phyloP scores from a whole-genome alignment of 2,329 filamentous ascomycete species.

The Endoconidiophora laricicola region DNA sequence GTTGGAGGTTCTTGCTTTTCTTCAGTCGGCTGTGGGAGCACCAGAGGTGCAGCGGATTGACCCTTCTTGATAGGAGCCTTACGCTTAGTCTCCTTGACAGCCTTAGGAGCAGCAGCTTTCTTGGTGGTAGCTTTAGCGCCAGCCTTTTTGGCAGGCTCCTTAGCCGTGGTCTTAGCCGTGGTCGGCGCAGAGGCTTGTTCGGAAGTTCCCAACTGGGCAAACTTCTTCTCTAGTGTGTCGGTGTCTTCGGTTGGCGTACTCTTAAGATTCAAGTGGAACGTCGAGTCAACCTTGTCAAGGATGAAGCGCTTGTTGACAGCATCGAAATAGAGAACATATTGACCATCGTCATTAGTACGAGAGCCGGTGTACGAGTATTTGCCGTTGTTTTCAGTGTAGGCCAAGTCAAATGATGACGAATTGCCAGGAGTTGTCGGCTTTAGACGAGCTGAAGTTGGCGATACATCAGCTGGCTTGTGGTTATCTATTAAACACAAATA shows the following conservation, averaged over 20 bases:
- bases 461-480: constrained; percentile 39
- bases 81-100: constrained; percentile 19
- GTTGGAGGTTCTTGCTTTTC: constrained; percentile 13
- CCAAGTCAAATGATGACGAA: constrained; percentile 38
- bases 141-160: constrained; percentile 7
- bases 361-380: constrained; percentile 45
- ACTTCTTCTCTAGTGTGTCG: constrained; percentile 44
- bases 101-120: constrained; percentile 17
- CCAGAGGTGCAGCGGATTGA: constrained; percentile 23
- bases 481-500: constrained; percentile 31
- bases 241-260: constrained; percentile 50
- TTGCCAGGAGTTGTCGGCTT: constrained; percentile 33
- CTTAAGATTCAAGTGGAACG: constrained; percentile 74
- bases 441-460: constrained; percentile 32
- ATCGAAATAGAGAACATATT: constrained; percentile 62
- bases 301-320: constrained; percentile 57
- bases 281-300: constrained; percentile 65
- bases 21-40: constrained; percentile 20
- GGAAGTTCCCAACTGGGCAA: constrained; percentile 42
- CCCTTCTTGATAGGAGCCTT: constrained; percentile 22
- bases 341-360: constrained; percentile 36
- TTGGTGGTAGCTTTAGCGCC: constrained; percentile 10
- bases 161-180: background rate
- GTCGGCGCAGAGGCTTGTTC: constrained; percentile 11
- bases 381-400: constrained; percentile 35